Conservation (phyloP, 495 filamentous ascomycete species). For the Penicilliopsis zonata region DNA sequence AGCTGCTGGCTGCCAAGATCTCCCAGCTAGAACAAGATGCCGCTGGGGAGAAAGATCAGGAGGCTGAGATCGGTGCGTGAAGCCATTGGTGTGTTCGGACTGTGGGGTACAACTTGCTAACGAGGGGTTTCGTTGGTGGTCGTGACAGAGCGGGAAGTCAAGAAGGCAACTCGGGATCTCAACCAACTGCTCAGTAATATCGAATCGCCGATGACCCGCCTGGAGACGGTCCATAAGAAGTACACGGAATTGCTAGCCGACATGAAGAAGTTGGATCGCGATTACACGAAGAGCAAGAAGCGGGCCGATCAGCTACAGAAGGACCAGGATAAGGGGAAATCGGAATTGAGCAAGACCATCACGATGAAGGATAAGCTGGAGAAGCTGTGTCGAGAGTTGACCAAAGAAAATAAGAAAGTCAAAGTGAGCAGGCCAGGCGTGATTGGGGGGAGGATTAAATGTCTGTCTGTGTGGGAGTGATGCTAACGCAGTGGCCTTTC, state of each 20-base stretch:
- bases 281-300: conserved; percentile 92
- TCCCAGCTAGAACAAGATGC: conserved; percentile 89
- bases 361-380: conserved; percentile 89
- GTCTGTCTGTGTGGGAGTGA: not conserved
- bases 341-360: conserved; percentile 76
- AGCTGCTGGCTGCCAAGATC: conserved; percentile 84
- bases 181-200: conserved; percentile 70
- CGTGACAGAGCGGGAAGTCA: conserved; percentile 66
- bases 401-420: conserved; percentile 91
- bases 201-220: conserved; percentile 57
- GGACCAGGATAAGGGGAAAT: conserved; percentile 80
- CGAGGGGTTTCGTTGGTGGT: conserved; percentile 2
- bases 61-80: conserved; percentile 87
- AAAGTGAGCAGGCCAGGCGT: conserved; percentile 48
- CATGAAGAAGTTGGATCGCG: conserved; percentile 89
- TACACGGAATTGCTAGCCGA: conserved; percentile 84
- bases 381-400: conserved; percentile 83
- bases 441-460: not conserved
- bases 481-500: conserved; percentile 19
- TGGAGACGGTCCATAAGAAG: conserved; percentile 80
- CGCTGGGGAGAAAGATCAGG: conserved; percentile 88
- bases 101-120: conserved; percentile 9
- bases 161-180: conserved; percentile 85
- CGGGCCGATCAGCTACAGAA: conserved; percentile 90
- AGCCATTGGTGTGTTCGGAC: conserved; percentile 2